A percentile compares a stretch with the other conserved stretches of the same genome.
phyloP scores from a whole-genome alignment of 139 green algal species.

The Volvox reticuliferus region DNA sequence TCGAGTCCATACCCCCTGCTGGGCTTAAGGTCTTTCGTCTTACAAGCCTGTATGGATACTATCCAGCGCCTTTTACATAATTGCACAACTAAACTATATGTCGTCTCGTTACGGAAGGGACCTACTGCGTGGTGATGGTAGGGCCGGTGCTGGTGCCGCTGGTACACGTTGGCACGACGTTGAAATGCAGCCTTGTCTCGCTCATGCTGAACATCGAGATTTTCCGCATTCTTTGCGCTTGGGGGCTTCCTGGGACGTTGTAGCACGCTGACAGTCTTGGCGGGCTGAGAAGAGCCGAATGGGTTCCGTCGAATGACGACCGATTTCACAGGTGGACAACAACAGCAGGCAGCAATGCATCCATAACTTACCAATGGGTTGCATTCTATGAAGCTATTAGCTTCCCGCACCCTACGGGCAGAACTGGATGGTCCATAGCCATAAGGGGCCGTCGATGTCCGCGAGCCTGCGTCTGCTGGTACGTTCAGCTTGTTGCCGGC shows the following conservation, averaged over 20 bases:
- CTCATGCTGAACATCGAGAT: constrained; percentile 46
- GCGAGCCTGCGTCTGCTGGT: not conserved
- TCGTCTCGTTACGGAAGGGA: not conserved
- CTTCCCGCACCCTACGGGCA: not conserved
- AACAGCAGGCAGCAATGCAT: not conserved
- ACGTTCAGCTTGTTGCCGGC: constrained; percentile 7
- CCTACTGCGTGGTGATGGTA: constrained; percentile 48
- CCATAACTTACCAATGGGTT: constrained; percentile 11
- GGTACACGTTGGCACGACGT: constrained; percentile 24
- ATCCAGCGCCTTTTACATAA: too few species aligned
- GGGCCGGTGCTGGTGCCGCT: not conserved
- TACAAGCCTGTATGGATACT: too few species aligned
- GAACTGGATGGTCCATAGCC: not conserved
- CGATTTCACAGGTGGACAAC: not conserved
- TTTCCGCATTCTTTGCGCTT: constrained; percentile 47
- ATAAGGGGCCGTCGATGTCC: not conserved
- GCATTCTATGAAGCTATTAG: constrained; percentile 11
- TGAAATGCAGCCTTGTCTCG: constrained; percentile 42
- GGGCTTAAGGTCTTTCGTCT: too few species aligned
- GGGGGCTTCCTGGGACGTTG: not conserved
- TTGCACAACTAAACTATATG: too few species aligned
- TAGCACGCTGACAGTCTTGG: constrained; percentile 45
- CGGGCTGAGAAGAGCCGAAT: constrained; percentile 4
- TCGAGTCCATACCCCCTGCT: too few species aligned
- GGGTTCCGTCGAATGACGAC: not conserved